Percentiles rank a stretch among this genome's conserved stretches.
phyloP scores from a whole-genome alignment of 2,329 filamentous ascomycete species.

The Aspergillus eucalypticola region DNA sequence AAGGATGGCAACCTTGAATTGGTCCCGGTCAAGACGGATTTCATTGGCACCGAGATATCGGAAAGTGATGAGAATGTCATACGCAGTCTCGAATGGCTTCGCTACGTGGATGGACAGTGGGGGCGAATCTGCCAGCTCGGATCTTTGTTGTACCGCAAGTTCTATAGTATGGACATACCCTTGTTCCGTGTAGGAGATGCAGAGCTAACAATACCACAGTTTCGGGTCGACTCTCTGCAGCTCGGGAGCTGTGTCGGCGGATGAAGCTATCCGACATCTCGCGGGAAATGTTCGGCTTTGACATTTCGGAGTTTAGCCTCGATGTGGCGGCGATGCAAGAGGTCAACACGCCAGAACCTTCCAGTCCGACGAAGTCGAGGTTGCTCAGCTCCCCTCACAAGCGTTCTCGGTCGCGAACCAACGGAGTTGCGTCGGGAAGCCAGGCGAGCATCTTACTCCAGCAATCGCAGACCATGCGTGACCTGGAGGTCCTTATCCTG shows the following conservation, averaged over 20 bases:
- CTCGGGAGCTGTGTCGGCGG: constrained; percentile 54
- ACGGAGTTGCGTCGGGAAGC: constrained; percentile 27
- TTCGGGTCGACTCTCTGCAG: constrained; percentile 53
- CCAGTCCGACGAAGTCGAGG: constrained; percentile 36
- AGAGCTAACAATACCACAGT: constrained; percentile 12
- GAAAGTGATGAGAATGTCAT: constrained; percentile 72
- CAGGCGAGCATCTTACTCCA: constrained; percentile 29
- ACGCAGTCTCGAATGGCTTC: constrained; percentile 80
- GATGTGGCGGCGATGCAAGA: constrained; percentile 26
- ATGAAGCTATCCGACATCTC: constrained; percentile 54
- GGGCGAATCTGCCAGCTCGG: constrained; percentile 68
- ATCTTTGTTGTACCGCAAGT: constrained; percentile 74
- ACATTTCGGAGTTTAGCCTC: constrained; percentile 32
- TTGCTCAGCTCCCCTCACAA: constrained; percentile 29
- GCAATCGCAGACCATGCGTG: constrained; percentile 64
- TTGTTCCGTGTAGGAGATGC: constrained; percentile 1
- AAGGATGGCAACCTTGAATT: constrained; percentile 53
- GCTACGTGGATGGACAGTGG: constrained; percentile 72
- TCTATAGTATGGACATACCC: constrained; percentile 68
- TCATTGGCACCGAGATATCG: constrained; percentile 65
- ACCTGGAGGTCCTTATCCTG: constrained; percentile 67
- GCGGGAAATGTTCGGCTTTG: constrained; percentile 41
- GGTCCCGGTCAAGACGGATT: constrained; percentile 67
- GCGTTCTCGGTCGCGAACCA: constrained; percentile 28
- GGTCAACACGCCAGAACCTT: constrained; percentile 27